Evolutionary conservation across 2,329 filamentous ascomycete species (phyloP), one percentile per base, ranked within the genome.

Genomic region (Monosporascus sp.): DNA sequence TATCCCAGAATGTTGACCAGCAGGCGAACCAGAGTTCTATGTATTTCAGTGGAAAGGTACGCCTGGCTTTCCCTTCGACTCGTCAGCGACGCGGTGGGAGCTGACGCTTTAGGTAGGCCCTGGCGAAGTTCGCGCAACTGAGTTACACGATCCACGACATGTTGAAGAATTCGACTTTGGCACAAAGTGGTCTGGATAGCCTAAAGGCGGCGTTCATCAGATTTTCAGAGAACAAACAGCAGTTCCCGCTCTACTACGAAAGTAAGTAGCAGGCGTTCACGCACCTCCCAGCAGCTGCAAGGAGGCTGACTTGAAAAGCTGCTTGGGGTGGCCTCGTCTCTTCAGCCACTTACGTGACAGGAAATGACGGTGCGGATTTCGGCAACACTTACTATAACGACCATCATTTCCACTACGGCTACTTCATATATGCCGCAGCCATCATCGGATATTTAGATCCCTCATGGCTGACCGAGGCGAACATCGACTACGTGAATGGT

Each of bases 11-110:
- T 65, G 89, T 97, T 70, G 70, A 75, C n/a, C 73, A 75, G 0
- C 86, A 94, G 64, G 83, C 84, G 5, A 82, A 94, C 58, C 75
- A 89, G 37, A 82, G 93, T 66, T 96, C 90, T 38, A 92, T 96
- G 84, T 97, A 97, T 70, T 97, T 87, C 69, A 89, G 88, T 60
- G 94, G 94, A 61, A 97, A 93, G 76, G 87, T 80, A 69, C 55
- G 7, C 14, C 24, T 58, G n/a, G 37, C 17, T 5, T 7, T 47
- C 20, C 60, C 31, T 25, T n/a, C 17, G 43, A 46, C 43, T 46
- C 56, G 67, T 37, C 74, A 44, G 48, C 37, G 75, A 25, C 18
- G 17, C 9, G 14, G 9, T 20, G 18, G 18, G 39, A 43, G 20
- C 52, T 61, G 49, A 64, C 49, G 35, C 35, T 3, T 49, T 52